These are phyloP conservation scores for Teratosphaeria epicoccoides DNA, from an alignment of 2,329 filamentous ascomycete species.

Conservation along the genomic window DNA sequence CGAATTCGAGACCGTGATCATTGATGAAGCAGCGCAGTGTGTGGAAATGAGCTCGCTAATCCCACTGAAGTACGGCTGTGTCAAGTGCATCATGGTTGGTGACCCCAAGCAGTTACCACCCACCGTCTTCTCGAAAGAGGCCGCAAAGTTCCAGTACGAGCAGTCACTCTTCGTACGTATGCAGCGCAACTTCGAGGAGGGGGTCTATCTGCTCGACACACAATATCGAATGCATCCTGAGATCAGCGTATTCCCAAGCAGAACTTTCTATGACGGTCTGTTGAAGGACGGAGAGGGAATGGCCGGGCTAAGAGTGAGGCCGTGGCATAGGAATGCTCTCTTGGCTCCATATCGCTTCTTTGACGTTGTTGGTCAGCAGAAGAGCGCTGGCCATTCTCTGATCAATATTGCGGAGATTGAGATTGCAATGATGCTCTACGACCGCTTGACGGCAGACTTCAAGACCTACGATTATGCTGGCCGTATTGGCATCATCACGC, in stretches of 20 bases:
- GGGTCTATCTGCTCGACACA: constrained; percentile 89
- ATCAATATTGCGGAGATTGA: constrained; percentile 81
- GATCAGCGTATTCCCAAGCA: constrained; percentile 83
- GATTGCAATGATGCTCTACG: constrained; percentile 75
- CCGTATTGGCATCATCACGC: constrained; percentile 94
- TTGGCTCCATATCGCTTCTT: constrained; percentile 95
- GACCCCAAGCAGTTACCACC: constrained; percentile 96
- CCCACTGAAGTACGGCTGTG: constrained; percentile 91
- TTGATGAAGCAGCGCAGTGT: constrained; percentile 96
- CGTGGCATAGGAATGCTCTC: constrained; percentile 75
- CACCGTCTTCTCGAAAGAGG: constrained; percentile 88
- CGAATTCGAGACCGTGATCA: constrained; percentile 96
- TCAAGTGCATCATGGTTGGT: constrained; percentile 92
- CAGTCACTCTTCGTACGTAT: constrained; percentile 97
- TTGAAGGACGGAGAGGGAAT: constrained; percentile 79
- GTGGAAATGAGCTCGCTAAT: constrained; percentile 95
- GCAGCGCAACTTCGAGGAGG: constrained; percentile 80
- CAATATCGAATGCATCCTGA: constrained; percentile 99
- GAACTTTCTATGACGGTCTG: constrained; percentile 81
- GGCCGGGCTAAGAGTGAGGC: constrained; percentile 60
- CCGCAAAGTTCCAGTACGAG: constrained; percentile 86
- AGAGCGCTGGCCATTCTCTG: constrained; percentile 78
- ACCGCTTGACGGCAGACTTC: constrained; percentile 64
- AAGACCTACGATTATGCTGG: constrained; percentile 42
- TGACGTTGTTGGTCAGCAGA: constrained; percentile 81